These are phyloP conservation scores for Malus domestica DNA, from an alignment of 306 rosid genomes.

Conservation along the genomic window DNA sequence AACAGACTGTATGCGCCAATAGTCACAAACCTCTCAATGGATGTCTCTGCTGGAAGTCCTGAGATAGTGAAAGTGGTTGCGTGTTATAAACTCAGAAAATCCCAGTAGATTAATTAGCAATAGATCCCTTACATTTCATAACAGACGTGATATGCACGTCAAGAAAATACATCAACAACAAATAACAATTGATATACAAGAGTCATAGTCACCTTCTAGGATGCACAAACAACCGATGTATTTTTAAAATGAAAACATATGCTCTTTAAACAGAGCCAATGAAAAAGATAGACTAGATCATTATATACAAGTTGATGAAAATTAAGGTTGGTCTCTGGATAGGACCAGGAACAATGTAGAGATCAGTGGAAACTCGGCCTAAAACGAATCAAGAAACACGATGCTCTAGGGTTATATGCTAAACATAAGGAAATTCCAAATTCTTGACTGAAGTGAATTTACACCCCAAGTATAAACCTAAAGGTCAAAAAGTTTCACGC, in stretches of 20 bases:
- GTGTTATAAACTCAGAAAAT: background rate
- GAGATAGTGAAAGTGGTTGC: slow-evolving; percentile 26
- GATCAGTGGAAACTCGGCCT: background rate
- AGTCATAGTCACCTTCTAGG: background rate
- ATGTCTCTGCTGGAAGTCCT: slow-evolving; percentile 95
- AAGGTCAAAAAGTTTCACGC: background rate
- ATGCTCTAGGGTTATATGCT: background rate
- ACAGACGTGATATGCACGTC: background rate
- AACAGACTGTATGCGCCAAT: slow-evolving; percentile 86
- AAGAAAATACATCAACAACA: background rate
- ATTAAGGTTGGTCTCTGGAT: background rate
- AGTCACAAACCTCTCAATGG: slow-evolving; percentile 78
- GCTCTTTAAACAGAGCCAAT: background rate
- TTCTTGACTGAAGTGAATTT: background rate
- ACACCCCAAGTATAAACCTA: background rate
- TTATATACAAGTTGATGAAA: background rate
- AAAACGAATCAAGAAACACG: background rate
- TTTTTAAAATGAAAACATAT: background rate
- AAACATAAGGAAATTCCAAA: background rate
- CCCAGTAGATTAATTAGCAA: background rate
- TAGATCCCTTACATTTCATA: background rate
- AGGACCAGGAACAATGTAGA: background rate
- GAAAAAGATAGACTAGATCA: background rate
- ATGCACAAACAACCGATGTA: background rate
- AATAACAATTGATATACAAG: background rate